Evolutionary conservation across 2,329 filamentous ascomycete species (phyloP).

Genomic region (Sporothrix sp.): DNA sequence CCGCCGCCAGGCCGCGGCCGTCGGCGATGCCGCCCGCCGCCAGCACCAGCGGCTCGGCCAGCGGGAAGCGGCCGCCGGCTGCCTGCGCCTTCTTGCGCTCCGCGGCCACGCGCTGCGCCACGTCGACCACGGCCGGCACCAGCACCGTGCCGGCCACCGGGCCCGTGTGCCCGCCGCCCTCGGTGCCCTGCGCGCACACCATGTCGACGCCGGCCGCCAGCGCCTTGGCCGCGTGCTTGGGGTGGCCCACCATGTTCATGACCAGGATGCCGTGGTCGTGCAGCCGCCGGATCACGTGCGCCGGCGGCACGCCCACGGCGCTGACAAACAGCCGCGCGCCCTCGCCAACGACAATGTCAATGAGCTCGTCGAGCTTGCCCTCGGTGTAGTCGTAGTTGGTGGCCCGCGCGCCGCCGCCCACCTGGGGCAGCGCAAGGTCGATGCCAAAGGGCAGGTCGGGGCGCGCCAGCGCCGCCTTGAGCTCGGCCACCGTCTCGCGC

Average conservation of each 20-base stretch:
- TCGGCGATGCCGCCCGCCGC: conserved; percentile 83
- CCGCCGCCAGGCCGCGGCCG: conserved; percentile 68
- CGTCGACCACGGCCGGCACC: conserved; percentile 78
- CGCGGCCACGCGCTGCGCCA: conserved; percentile 57
- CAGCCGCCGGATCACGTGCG: conserved; percentile 60
- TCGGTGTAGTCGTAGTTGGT: conserved; percentile 96
- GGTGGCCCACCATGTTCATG: conserved; percentile 97
- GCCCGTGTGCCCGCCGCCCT: conserved; percentile 89
- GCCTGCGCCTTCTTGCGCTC: conserved; percentile 27
- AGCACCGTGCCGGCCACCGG: conserved; percentile 79
- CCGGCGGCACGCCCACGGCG: conserved; percentile 79
- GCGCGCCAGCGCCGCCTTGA: conserved; percentile 62
- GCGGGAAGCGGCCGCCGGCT: not conserved
- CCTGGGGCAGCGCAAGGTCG: conserved; percentile 82
- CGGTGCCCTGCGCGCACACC: conserved; percentile 83
- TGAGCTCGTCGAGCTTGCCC: conserved; percentile 77
- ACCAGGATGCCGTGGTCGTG: conserved; percentile 73
- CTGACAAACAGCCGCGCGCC: conserved; percentile 79
- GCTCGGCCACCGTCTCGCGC: conserved; percentile 70
- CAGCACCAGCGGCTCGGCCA: conserved; percentile 58
- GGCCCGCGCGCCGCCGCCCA: conserved; percentile 72
- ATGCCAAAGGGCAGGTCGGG: conserved; percentile 76
- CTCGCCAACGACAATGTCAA: conserved; percentile 75
- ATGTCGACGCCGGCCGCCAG: conserved; percentile 81
- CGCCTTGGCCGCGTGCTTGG: conserved; percentile 83